Percentiles rank a stretch among this genome's conserved stretches.
Conservation (phyloP, 495 filamentous ascomycete species). For the Glutinoglossum americanum region DNA sequence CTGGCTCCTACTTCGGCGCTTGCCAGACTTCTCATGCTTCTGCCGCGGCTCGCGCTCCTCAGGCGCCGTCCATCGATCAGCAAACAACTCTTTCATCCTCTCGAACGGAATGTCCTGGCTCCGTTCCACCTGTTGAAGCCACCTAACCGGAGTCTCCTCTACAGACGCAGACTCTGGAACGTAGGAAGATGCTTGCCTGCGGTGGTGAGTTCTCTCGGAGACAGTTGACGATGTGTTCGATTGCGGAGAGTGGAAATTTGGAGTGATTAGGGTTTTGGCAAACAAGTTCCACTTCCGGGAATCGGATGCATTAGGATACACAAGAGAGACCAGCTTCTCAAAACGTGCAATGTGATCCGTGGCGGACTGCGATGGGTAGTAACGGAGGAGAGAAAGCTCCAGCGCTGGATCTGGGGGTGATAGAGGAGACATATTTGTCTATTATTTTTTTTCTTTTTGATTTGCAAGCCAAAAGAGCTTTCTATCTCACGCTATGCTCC, state of each 20-base stretch:
- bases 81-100: neutral
- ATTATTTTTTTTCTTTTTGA: no score
- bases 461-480: no score
- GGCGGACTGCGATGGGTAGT: neutral
- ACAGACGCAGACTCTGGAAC: neutral
- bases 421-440: neutral
- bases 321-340: slow-evolving; percentile 1
- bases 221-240: neutral
- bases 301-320: neutral
- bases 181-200: neutral
- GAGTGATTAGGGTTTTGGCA: neutral
- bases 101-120: neutral
- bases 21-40: neutral
- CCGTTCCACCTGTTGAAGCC: neutral
- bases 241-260: neutral
- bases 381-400: neutral
- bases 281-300: neutral
- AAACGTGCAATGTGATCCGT: neutral
- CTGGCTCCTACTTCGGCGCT: neutral
- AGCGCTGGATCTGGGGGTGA: neutral
- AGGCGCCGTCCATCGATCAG: neutral
- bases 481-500: neutral
- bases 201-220: neutral
- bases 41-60: neutral
- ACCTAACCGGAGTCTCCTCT: neutral